Percentiles rank a stretch among this genome's conserved stretches.
phyloP scores from a whole-genome alignment of 192 early-diverging fungal species.

The Dissophora ornata region DNA sequence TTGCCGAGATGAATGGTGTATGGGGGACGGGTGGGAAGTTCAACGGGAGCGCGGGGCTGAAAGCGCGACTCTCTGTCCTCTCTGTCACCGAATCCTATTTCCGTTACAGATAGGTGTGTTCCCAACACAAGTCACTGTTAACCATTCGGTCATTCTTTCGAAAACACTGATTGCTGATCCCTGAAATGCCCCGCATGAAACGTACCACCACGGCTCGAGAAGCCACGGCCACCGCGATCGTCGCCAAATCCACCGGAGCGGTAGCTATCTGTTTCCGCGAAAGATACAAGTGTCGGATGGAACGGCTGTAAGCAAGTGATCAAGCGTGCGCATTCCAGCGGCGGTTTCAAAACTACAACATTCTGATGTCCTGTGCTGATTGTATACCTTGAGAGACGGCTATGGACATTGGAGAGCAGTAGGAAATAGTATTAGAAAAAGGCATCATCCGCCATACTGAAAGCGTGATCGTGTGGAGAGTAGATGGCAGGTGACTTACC shows the following conservation, averaged over 20 bases:
- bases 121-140: too few species aligned
- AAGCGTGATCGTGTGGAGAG: too few species aligned
- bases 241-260: constrained; percentile 50
- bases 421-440: too few species aligned
- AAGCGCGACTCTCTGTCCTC: constrained; percentile 57
- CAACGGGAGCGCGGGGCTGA: constrained; percentile 60
- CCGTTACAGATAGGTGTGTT: too few species aligned
- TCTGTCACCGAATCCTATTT: constrained; percentile 38
- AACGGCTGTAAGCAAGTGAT: not conserved
- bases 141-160: too few species aligned
- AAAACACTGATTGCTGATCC: too few species aligned
- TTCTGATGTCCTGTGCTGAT: not conserved
- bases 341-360: too few species aligned
- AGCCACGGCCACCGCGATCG: constrained; percentile 41
- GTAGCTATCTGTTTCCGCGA: constrained; percentile 25
- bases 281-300: not conserved
- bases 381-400: constrained; percentile 37
- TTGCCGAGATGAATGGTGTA: constrained; percentile 94
- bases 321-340: too few species aligned
- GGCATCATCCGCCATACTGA: too few species aligned
- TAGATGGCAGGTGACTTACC: constrained; percentile 50
- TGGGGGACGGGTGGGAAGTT: constrained; percentile 86
- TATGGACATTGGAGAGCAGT: constrained; percentile 2
- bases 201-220: constrained; percentile 54
- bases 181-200: too few species aligned